These are phyloP conservation scores for Glycyrrhiza uralensis DNA, from an alignment of 306 rosid genomes.

Conservation along the genomic window DNA sequence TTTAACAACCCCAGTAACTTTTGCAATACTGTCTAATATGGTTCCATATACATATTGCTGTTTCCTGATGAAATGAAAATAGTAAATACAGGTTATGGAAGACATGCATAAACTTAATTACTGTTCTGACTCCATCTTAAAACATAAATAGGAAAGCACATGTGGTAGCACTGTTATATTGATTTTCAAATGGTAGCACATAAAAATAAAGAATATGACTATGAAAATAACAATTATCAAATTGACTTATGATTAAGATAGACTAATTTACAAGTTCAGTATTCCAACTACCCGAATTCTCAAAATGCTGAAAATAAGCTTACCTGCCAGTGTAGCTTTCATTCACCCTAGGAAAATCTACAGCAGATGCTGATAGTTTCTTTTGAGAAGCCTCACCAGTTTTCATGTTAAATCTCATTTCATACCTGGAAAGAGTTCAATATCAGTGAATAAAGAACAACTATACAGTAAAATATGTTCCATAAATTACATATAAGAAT, in stretches of 20 bases:
- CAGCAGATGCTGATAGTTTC: conserved; percentile 66
- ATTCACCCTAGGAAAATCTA: conserved; percentile 93
- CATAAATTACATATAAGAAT: conserved; percentile 1
- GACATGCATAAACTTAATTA: background rate
- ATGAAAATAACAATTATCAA: background rate
- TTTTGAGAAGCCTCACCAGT: conserved; percentile 73
- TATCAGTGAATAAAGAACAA: conserved; percentile 14
- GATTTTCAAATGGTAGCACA: background rate
- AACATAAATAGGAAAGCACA: background rate
- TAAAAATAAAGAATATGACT: background rate
- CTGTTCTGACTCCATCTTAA: background rate
- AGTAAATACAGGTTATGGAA: conserved; percentile 5
- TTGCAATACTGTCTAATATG: conserved; percentile 60
- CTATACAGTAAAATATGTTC: background rate
- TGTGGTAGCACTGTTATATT: background rate
- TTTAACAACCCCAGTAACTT: conserved; percentile 73
- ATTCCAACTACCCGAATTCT: background rate
- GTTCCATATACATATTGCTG: conserved; percentile 82
- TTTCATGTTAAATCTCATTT: conserved; percentile 87
- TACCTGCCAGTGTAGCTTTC: conserved; percentile 95
- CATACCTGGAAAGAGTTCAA: conserved; percentile 54
- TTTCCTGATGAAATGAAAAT: conserved; percentile 48
- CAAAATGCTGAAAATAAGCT: background rate
- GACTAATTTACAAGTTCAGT: background rate
- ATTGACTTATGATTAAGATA: background rate